Base-by-base conservation (phyloP, 192 early-diverging fungal genomes). In the Mortierella claussenii region DNA sequence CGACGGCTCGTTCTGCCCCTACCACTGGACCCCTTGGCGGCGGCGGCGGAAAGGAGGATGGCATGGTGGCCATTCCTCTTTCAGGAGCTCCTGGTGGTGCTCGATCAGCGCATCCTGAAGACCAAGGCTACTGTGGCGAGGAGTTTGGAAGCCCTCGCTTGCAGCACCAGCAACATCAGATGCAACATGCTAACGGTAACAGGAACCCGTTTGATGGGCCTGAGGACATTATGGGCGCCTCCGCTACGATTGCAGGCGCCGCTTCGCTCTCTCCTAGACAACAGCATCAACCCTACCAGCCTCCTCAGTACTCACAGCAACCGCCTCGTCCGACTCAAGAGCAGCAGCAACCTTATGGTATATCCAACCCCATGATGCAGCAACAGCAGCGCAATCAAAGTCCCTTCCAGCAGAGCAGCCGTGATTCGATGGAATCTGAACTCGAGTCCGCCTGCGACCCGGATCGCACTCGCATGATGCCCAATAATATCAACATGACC, bases 391-490 rank as follows among this genome's bases (percentile, higher is more conserved):
- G 33, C 8, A 30, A 13, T n/a, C 69, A 71, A 46, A 62, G 55
- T 31, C 53, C 54, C 23, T 57, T 56, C 43, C 62, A 74, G 13
- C 62, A 74, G 6, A 17, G 11, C 24, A 66, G 15, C 45, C 71
- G 71, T 24, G 56, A 60, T 8, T 75, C 71, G n/a, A 21, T 66
- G 6, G 62, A 66, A 18, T 75, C 71, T 17, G 71, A 75, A 26
- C 37, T 21, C 23, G 71, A 75, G 36, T 66, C 71, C 17, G 71
- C 71, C 17, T 74, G 65, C 40, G 70, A 74, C 46, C 70, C 70
- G 2, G 20, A 24, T 20, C 65, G 36, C 17, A 7, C 24, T 55
- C 55, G 55, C 26, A 59, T 68, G 59, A 54, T 62, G 68, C 34
- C 34, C 34, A n/a, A 21, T 15, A 34, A 21, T 15, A 59, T 51